These are phyloP conservation scores for Ramalina intermedia DNA, from an alignment of 495 filamentous ascomycete species.

Conservation along the genomic window DNA sequence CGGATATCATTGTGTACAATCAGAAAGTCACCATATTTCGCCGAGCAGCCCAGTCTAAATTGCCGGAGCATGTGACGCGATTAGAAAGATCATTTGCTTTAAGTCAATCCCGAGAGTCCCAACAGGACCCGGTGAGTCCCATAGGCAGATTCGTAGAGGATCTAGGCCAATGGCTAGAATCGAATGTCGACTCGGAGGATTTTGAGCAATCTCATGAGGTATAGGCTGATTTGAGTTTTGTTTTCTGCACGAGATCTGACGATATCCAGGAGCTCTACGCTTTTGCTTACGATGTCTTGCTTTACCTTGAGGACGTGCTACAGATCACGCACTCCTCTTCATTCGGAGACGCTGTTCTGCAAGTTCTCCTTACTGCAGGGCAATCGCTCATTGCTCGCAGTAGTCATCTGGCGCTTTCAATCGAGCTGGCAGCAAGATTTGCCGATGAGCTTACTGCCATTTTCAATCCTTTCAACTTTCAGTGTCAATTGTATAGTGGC, in stretches of 20 bases:
- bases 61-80: constrained; percentile 49
- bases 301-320: constrained; percentile 17
- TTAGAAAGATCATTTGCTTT: constrained; percentile 54
- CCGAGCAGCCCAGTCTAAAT: constrained; percentile 27
- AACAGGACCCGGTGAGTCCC: constrained; percentile 50
- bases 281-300: constrained; percentile 7
- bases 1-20: constrained; percentile 25
- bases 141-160: constrained; percentile 30
- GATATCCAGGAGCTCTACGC: neutral
- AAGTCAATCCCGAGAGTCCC: constrained; percentile 39
- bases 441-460: constrained; percentile 24
- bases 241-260: constrained; percentile 8
- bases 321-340: constrained; percentile 14
- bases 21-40: constrained; percentile 16
- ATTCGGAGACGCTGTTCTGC: constrained; percentile 40
- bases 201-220: neutral
- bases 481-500: constrained; percentile 52
- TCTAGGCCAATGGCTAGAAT: constrained; percentile 13
- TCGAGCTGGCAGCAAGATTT: constrained; percentile 13
- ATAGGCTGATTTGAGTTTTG: neutral
- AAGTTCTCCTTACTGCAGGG: constrained; percentile 37
- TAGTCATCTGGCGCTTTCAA: neutral
- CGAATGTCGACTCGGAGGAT: neutral
- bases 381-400: constrained; percentile 19
- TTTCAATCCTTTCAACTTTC: constrained; percentile 31